phyloP scores from a whole-genome alignment of 1,139 yeast species.

The Candida tetrigidarum region DNA sequence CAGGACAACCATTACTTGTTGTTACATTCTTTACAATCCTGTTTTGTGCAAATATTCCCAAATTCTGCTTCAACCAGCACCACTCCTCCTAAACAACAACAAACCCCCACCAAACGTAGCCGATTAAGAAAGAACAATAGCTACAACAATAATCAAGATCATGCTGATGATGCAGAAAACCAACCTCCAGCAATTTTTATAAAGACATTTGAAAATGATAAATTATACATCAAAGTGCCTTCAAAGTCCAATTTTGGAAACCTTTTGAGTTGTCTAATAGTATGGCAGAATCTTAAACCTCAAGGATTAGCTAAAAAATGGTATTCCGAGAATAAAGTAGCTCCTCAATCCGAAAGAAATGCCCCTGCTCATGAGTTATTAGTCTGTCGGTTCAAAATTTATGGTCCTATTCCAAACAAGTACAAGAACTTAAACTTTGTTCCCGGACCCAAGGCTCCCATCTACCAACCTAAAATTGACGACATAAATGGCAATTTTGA shows the following conservation, averaged over 20 bases:
- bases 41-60: constrained; percentile 44
- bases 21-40: constrained; percentile 43
- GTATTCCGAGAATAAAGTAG: constrained; percentile 49
- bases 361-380: constrained; percentile 44
- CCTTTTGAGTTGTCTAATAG: constrained; percentile 53
- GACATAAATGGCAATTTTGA: constrained; percentile 12
- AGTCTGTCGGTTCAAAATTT: constrained; percentile 68
- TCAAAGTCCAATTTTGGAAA: constrained; percentile 50
- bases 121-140: not conserved
- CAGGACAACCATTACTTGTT: constrained; percentile 34
- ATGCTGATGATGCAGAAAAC: constrained; percentile 17
- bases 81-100: constrained; percentile 6
- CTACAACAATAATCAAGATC: not conserved
- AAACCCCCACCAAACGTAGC: constrained; percentile 10
- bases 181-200: constrained; percentile 52
- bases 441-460: constrained; percentile 51
- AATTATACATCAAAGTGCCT: constrained; percentile 49
- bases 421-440: constrained; percentile 44
- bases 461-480: constrained; percentile 33
- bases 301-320: constrained; percentile 63
- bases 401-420: constrained; percentile 59
- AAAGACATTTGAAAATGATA: constrained; percentile 49
- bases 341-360: constrained; percentile 11
- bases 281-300: constrained; percentile 69
- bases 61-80: constrained; percentile 10